Evolutionary conservation across 345 rosid genomes (phyloP).

Genomic region (Microcos paniculata): DNA sequence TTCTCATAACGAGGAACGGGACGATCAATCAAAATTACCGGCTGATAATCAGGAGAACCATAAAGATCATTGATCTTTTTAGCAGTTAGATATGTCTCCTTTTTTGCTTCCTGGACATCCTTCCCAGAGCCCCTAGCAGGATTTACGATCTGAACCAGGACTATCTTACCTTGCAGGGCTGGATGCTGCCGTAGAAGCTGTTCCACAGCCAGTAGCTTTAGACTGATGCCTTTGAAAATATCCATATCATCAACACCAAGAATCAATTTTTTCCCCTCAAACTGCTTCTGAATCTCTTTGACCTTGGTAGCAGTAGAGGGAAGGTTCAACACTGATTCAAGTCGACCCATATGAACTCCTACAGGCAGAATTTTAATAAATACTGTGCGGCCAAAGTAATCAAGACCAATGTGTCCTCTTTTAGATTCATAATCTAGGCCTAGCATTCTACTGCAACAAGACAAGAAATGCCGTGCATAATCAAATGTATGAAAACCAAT

Average conservation of each 20-base stretch:
- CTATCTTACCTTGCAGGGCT: constrained; percentile 47
- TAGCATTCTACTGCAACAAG: constrained; percentile 73
- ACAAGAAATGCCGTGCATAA: constrained; percentile 67
- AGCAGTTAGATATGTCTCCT: constrained; percentile 50
- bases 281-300: constrained; percentile 49
- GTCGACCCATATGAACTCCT: constrained; percentile 65
- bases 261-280: constrained; percentile 50
- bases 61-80: constrained; percentile 49
- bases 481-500: constrained; percentile 72
- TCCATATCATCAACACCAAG: constrained; percentile 75
- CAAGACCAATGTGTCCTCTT: constrained; percentile 71
- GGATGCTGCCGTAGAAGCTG: constrained; percentile 52
- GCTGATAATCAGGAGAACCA: constrained; percentile 51
- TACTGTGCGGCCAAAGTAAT: constrained; percentile 66
- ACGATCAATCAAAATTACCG: constrained; percentile 58
- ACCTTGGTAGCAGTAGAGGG: constrained; percentile 47
- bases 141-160: constrained; percentile 65
- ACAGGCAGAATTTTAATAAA: constrained; percentile 60
- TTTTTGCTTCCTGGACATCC: constrained; percentile 63
- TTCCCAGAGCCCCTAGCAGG: constrained; percentile 69
- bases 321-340: constrained; percentile 59
- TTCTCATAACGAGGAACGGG: constrained; percentile 61
- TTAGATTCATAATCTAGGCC: constrained; percentile 71
- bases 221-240: constrained; percentile 66
- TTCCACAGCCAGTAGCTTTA: constrained; percentile 55